These are phyloP conservation scores for Phytophthora fragariae DNA, from an alignment of 352 stramenopile genomes.

Conservation along the genomic window DNA sequence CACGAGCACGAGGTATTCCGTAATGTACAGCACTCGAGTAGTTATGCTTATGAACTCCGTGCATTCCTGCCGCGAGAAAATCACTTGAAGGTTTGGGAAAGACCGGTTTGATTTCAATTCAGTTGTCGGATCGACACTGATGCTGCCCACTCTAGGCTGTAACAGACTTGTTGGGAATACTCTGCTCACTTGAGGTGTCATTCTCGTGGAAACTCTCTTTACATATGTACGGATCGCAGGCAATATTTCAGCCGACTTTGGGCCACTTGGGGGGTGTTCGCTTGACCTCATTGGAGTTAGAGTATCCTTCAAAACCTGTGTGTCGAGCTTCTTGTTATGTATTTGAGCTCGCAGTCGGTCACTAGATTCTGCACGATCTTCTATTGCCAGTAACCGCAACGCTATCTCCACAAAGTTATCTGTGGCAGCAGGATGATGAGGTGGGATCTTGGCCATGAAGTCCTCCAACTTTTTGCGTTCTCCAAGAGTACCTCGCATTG, in stretches of 20 bases:
- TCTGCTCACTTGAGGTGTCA: too few species aligned
- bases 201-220: too few species aligned
- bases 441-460: slow-evolving; percentile 6
- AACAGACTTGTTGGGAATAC: too few species aligned
- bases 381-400: slow-evolving; percentile 5
- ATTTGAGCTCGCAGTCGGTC: background rate
- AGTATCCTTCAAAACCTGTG: background rate
- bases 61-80: slow-evolving; percentile 12
- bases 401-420: slow-evolving; percentile 6
- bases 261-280: too few species aligned
- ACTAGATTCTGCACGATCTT: background rate
- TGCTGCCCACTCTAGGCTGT: background rate
- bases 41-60: slow-evolving; percentile 28
- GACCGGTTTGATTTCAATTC: background rate
- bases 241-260: too few species aligned
- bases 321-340: background rate
- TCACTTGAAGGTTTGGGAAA: background rate
- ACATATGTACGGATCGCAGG: too few species aligned
- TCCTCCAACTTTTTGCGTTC: background rate
- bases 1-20: slow-evolving; percentile 45
- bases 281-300: background rate
- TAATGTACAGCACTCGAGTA: slow-evolving; percentile 34
- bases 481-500: slow-evolving; percentile 2
- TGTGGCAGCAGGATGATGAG: background rate
- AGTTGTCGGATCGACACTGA: background rate